phyloP scores from a whole-genome alignment of 148 eudicot genomes.

The Vaccinium myrtillus region DNA sequence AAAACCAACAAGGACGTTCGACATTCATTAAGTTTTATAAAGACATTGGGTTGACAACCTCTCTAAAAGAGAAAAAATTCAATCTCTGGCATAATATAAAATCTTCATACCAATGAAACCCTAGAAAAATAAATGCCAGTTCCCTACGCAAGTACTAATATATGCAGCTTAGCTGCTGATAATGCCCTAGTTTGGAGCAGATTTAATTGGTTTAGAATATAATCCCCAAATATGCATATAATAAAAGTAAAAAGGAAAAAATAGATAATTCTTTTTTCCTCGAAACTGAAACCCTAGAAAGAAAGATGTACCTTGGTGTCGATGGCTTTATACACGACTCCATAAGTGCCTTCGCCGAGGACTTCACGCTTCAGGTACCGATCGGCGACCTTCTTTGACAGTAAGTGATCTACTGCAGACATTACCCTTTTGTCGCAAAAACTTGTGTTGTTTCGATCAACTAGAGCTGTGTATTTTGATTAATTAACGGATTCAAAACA shows the following conservation, averaged over 20 bases:
- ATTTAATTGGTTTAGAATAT: not conserved
- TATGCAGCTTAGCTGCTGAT: slow-evolving; percentile 10
- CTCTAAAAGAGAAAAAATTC: not conserved
- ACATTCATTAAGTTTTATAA: not conserved
- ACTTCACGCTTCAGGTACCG: slow-evolving; percentile 87
- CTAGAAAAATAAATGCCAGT: not conserved
- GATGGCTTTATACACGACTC: slow-evolving; percentile 90
- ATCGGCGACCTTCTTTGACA: slow-evolving; percentile 74
- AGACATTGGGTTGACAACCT: not conserved
- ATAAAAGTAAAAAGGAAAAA: not conserved
- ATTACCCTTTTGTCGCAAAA: slow-evolving; percentile 8
- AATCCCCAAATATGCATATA: not conserved
- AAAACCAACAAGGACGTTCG: slow-evolving; percentile 8
- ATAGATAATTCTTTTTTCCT: not conserved
- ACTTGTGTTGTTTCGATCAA: not conserved
- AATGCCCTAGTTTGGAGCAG: not conserved
- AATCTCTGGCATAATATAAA: not conserved
- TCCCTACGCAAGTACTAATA: not conserved
- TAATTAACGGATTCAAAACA: too few species aligned
- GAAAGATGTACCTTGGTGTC: slow-evolving; percentile 69
- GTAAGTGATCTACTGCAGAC: slow-evolving; percentile 40
- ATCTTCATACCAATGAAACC: not conserved
- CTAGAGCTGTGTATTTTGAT: not conserved
- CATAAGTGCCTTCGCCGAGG: slow-evolving; percentile 96
- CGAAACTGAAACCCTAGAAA: slow-evolving; percentile 9